Conservation (phyloP, 768 basidiomycete species). For the Pleurotus djamor region DNA sequence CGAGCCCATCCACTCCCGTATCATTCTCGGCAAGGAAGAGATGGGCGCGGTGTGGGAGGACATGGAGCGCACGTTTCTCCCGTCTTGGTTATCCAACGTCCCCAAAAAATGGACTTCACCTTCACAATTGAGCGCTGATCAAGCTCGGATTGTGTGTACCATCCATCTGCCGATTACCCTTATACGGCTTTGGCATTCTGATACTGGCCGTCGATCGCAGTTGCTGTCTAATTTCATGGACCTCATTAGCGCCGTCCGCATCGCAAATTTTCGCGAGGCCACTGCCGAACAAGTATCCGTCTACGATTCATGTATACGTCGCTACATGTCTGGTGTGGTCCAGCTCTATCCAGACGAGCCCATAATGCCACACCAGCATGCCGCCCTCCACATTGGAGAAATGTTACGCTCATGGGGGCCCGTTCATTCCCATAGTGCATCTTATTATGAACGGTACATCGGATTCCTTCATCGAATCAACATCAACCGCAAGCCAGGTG, state of each 20-base stretch:
- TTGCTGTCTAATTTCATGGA: not conserved
- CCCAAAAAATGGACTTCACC: slow-evolving; percentile 22
- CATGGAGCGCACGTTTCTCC: slow-evolving; percentile 23
- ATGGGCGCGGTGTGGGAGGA: slow-evolving; percentile 24
- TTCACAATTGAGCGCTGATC: not conserved
- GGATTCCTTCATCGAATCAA: too few species aligned
- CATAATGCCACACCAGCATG: not conserved
- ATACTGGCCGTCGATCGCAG: not conserved
- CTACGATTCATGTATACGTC: not conserved
- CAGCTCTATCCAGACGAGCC: not conserved
- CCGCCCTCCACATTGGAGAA: not conserved
- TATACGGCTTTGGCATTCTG: not conserved
- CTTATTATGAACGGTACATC: slow-evolving; percentile 2
- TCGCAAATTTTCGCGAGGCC: not conserved
- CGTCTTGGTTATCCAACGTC: slow-evolving; percentile 24
- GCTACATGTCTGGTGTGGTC: not conserved
- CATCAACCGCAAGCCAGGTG: too few species aligned
- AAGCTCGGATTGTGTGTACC: slow-evolving; percentile 1
- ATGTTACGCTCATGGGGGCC: not conserved
- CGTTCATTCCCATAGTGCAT: not conserved
- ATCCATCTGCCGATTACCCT: slow-evolving; percentile 3
- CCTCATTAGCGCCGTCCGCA: not conserved
- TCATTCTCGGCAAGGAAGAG: slow-evolving; percentile 24
- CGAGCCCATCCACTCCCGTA: not conserved
- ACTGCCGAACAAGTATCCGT: not conserved